Evolutionary conservation across 305 asterid species (phyloP), one percentile per base, ranked within the genome.

Genomic region (Solanum hybrid): DNA sequence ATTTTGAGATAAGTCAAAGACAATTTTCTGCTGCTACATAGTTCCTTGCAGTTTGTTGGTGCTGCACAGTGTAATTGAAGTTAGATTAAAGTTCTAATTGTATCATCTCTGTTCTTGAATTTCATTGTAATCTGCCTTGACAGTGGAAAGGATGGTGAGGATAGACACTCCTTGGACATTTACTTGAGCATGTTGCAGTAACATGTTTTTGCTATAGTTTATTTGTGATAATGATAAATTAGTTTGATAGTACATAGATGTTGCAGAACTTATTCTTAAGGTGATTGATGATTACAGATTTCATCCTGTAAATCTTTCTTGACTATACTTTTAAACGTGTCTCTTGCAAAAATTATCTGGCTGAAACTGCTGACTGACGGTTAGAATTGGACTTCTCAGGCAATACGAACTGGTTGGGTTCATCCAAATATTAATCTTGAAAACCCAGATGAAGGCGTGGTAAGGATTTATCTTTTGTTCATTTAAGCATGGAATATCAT

Each of bases 341-440:
- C 38, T 85, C 76, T 57, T 61, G 78, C 88, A 57, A 85, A 57
- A 85, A 12, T 32, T 57, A 32, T 85, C 45, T 85, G n/a, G 88
- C 51, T 88, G 89, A 37, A 75, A 81, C 39, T 79, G 27, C 72
- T 33, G 51, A 34, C 77, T 89, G 80, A 89, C 81, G 9, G 33
- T 77, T 89, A 14, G 34, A 24, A 79, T 79, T 37, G 80, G 87
- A 85, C 77, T 79, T 83, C 90, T 92, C 92, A 94, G 96, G 96
- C 96, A 41, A 94, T 94, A 77, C 91, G 93, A 89, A 94, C 94
- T 12, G 96, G 96, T 3, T 94, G 94, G 95, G 89, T 93, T 78
- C 96, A 94, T 92, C 96, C 96, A 65, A 94, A 94, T 91, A 88
- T 94, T 87, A 94, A 94, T 91, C 95, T 94, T 75, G 96, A 94